Evolutionary conservation across 306 rosid genomes (phyloP), one percentile per base, ranked within the genome.

Genomic region (Amphicarpaea edgeworthii): DNA sequence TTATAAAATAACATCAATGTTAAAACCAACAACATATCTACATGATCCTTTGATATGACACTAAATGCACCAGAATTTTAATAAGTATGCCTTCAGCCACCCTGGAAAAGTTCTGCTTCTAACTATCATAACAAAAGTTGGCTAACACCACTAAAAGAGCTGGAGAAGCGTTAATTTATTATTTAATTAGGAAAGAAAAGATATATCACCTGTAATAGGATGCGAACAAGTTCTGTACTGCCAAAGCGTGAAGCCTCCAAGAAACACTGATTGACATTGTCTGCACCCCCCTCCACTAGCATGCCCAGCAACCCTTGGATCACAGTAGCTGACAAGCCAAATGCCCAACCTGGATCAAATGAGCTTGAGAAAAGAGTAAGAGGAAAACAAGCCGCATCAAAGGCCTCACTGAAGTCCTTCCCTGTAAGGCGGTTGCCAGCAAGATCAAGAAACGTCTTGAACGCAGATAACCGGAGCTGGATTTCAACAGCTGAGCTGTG

Each of bases 161-260:
- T 42, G 15, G 32, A 65, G 34, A 42, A 60, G 12, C 62, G 70
- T 45, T 42, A 64, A 70, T 23, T 51, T 19, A 53, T 30, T n/a
- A n/a, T n/a, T n/a, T 38, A 49, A 15, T 42, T 30, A 28, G 38
- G 66, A 51, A 64, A 76, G 70, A 51, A 63, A 68, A 68, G n/a
- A 53, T 66, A 66, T 49, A 75, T 62, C 72, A 92, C 97, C 96
- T 92, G 97, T 69, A 92, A 84, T 46, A 92, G 79, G 81, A 92
- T 90, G 76, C 93, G 96, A 38, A 92, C 97, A 17, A 92, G 93
- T 74, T 90, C 93, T 69, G 97, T 92, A 83, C 97, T 92, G 51
- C 97, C 97, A 78, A 92, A 92, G 49, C 96, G 96, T 74, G 97
- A 92, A 67, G 97, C 97, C 85, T 92, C 97, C 71, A 92, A 87